A percentile compares a stretch with the other conserved stretches of the same genome.
phyloP scores from a whole-genome alignment of 2,329 filamentous ascomycete species.

The Cordyceps tenuipes region DNA sequence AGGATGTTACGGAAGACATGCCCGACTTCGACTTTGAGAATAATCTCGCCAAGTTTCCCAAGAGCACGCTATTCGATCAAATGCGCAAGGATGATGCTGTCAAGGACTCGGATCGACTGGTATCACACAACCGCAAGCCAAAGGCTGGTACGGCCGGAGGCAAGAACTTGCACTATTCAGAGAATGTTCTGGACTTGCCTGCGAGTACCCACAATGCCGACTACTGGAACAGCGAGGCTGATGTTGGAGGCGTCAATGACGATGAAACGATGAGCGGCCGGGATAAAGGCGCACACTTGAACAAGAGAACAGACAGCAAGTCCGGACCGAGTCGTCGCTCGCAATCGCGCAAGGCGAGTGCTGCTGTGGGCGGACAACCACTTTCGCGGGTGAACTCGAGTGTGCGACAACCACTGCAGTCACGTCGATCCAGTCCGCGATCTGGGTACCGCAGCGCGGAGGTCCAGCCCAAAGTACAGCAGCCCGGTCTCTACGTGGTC shows the following conservation, averaged over 20 bases:
- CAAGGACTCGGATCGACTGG: conserved; percentile 83
- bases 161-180: conserved; percentile 84
- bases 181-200: conserved; percentile 74
- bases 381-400: conserved; percentile 41
- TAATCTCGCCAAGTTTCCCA: conserved; percentile 90
- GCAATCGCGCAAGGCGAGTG: conserved; percentile 50
- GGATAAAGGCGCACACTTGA: conserved; percentile 44
- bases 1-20: conserved; percentile 90
- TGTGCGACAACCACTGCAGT: conserved; percentile 28
- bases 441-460: conserved; percentile 27
- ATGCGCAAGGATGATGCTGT: conserved; percentile 82
- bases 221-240: conserved; percentile 69
- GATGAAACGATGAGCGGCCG: conserved; percentile 40
- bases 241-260: conserved; percentile 40
- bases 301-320: conserved; percentile 45
- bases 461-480: conserved; percentile 24
- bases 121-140: conserved; percentile 71
- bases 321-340: conserved; percentile 39
- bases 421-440: conserved; percentile 23
- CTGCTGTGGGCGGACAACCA: conserved; percentile 29
- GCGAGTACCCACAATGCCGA: conserved; percentile 37
- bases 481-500: conserved; percentile 43
- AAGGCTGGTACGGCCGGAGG: conserved; percentile 67
- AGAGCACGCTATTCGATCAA: conserved; percentile 82
- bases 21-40: conserved; percentile 91